A percentile compares a stretch with the other conserved stretches of the same genome.
phyloP scores from a whole-genome alignment of 345 rosid genomes.

The Citrus trifoliata region DNA sequence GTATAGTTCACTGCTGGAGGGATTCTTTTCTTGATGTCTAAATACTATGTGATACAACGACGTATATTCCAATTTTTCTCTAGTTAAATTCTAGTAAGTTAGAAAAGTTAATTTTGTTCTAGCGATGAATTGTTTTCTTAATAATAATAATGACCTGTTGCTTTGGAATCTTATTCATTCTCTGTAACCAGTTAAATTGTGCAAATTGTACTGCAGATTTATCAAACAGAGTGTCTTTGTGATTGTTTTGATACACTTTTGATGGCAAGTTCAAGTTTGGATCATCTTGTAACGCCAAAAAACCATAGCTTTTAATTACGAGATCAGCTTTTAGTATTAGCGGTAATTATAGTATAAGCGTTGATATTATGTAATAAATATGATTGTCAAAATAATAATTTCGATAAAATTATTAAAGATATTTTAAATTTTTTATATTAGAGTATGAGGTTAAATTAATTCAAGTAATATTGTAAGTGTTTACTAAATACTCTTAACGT shows the following conservation, averaged over 20 bases:
- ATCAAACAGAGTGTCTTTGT: background rate
- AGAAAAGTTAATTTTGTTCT: background rate
- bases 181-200: background rate
- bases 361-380: too few relatives aligned
- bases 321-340: too few relatives aligned
- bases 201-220: background rate
- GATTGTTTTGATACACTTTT: background rate
- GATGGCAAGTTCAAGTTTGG: too few relatives aligned
- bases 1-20: background rate
- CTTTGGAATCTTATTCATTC: background rate
- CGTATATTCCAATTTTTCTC: background rate
- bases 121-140: background rate
- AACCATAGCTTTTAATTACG: too few relatives aligned
- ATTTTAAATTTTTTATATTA: too few relatives aligned
- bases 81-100: background rate
- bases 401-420: too few relatives aligned
- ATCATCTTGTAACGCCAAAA: too few relatives aligned
- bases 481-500: too few relatives aligned
- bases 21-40: background rate
- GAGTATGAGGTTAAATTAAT: too few relatives aligned
- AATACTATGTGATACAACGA: background rate
- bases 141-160: background rate
- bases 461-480: too few relatives aligned
- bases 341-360: accelerated
- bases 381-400: too few relatives aligned